Percentiles rank a stretch among this genome's conserved stretches.
Conservation (phyloP, 2,329 filamentous ascomycete species). For the Cytospora schulzeri region DNA sequence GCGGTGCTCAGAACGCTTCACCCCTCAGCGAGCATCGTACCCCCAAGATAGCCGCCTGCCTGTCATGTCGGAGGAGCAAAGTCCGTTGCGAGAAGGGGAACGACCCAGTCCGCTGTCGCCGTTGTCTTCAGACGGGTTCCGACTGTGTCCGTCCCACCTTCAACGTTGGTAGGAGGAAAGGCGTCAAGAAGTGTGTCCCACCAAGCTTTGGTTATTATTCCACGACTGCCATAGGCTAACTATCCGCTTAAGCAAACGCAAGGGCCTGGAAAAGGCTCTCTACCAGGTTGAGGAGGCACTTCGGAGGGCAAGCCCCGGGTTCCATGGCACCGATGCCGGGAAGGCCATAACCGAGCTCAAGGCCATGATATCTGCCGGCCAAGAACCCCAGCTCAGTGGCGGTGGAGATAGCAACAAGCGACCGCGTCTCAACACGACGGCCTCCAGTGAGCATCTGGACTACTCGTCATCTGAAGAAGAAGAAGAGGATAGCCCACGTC, state of each 20-base stretch:
- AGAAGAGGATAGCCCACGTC: conserved; percentile 36
- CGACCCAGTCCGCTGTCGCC: conserved; percentile 57
- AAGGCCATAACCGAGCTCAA: conserved; percentile 49
- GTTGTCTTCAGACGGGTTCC: conserved; percentile 58
- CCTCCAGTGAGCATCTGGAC: conserved; percentile 35
- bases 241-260: conserved; percentile 62
- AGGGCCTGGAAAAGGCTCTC: conserved; percentile 73
- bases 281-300: conserved; percentile 73
- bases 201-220: background rate
- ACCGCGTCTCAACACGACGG: conserved; percentile 30
- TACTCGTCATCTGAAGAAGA: conserved; percentile 39
- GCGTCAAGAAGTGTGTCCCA: conserved; percentile 69
- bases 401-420: conserved; percentile 27
- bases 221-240: background rate
- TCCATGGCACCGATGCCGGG: conserved; percentile 47
- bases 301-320: conserved; percentile 51
- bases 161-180: conserved; percentile 72
- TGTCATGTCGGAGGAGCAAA: conserved; percentile 68
- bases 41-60: conserved; percentile 55
- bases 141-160: conserved; percentile 74
- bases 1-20: conserved; percentile 15
- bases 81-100: conserved; percentile 64
- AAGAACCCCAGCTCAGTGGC: conserved; percentile 28
- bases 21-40: conserved; percentile 23
- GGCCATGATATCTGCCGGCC: conserved; percentile 40